A percentile compares a stretch with the other conserved stretches of the same genome.
Conservation (phyloP, 805 yeast genomes). For the Helenozyma rhizophorensis region DNA sequence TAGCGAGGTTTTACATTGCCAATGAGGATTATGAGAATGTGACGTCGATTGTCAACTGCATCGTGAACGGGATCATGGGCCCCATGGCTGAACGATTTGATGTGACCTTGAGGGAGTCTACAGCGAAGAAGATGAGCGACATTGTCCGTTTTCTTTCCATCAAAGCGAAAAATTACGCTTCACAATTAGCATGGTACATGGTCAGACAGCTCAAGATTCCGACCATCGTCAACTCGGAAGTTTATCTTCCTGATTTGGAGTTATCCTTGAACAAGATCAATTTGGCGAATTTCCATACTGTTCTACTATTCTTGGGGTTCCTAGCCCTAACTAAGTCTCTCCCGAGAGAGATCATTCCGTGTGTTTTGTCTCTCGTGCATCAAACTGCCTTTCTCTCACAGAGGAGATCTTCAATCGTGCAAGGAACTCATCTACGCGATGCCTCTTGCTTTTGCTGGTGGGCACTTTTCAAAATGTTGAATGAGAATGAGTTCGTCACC, state of each 20-base stretch:
- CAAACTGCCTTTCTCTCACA: constrained; percentile 55
- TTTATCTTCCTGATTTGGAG: constrained; percentile 2
- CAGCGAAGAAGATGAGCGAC: constrained; percentile 63
- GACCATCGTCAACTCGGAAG: neutral
- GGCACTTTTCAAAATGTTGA: constrained; percentile 55
- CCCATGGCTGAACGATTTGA: constrained; percentile 41
- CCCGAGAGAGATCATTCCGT: constrained; percentile 20
- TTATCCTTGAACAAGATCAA: constrained; percentile 29
- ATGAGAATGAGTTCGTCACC: constrained; percentile 12
- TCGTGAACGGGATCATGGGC: constrained; percentile 29
- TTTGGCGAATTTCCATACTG: constrained; percentile 52
- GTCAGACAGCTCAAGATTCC: constrained; percentile 26
- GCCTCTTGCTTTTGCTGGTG: constrained; percentile 83
- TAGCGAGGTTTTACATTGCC: constrained; percentile 24
- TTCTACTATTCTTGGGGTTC: constrained; percentile 52
- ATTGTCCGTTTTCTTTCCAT: constrained; percentile 33
- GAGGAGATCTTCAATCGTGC: constrained; percentile 42
- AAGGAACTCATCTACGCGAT: constrained; percentile 74
- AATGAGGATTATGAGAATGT: constrained; percentile 32
- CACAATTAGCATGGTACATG: constrained; percentile 37
- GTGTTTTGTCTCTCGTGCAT: constrained; percentile 36
- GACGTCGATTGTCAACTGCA: constrained; percentile 47
- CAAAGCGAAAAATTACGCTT: constrained; percentile 34
- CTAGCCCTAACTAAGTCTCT: constrained; percentile 24
- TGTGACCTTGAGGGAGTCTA: constrained; percentile 54